Percentiles rank a stretch among this genome's conserved stretches.
These are phyloP conservation scores for Spongospora subterranea DNA, from an alignment of 208 protist species.

Conservation along the genomic window DNA sequence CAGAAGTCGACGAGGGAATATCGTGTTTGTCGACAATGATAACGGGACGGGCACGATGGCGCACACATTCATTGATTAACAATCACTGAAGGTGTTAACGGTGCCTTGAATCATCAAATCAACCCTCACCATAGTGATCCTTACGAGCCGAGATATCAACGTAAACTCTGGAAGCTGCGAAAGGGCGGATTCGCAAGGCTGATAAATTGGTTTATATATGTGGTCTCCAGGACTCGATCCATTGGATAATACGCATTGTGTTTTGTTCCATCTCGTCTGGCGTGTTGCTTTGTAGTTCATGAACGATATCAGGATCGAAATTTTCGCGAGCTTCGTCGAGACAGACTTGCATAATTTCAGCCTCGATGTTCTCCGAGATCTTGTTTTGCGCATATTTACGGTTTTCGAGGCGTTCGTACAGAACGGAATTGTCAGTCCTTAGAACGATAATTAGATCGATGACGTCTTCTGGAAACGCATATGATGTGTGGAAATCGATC, in stretches of 20 bases:
- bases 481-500: constrained; percentile 63
- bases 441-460: constrained; percentile 65
- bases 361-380: constrained; percentile 68
- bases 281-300: neutral
- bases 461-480: constrained; percentile 61
- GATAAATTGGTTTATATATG: no score
- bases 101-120: no score
- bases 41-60: no score
- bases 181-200: no score
- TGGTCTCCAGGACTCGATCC: neutral
- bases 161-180: no score
- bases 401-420: constrained; percentile 60
- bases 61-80: no score
- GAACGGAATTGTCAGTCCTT: constrained; percentile 57
- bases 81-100: no score
- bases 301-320: constrained; percentile 43
- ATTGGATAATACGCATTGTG: neutral
- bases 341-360: constrained; percentile 67
- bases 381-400: constrained; percentile 58
- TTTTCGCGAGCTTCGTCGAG: constrained; percentile 62
- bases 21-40: no score
- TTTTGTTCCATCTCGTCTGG: neutral
- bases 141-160: no score
- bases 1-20: no score
- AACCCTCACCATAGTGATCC: no score